Base-by-base conservation (phyloP, 345 rosid species). In the Trapa incisa region DNA sequence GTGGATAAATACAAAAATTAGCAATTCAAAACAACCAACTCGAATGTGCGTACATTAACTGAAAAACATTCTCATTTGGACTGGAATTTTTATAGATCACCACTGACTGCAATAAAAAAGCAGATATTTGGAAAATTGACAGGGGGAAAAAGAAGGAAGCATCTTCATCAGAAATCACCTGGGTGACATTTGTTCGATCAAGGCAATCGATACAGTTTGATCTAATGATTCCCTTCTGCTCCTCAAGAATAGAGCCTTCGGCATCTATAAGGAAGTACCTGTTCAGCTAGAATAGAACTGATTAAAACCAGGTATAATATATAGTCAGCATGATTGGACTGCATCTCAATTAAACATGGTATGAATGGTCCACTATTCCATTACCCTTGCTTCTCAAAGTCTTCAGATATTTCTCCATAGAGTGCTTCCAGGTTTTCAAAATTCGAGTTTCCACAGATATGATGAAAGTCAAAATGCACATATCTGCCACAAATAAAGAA, bases 181-280 rank as follows among this genome's bases (percentile, higher is more conserved):
- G 98, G 67, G 95, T 90, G 38, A 93, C 98, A 77, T 93, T 93
- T 72, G 98, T 90, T 67, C 98, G 89, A 77, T 93, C 98, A 70
- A 93, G 91, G 82, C 96, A 93, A 73, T 93, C 98, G 65, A 93
- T 93, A 80, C 98, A 93, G 78, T 93, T 93, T 67, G 95, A 81
- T 79, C 98, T 86, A 70, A 93, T 66, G 41, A 88, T 77, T 66
- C 98, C 97, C 79, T 82, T 88, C 87, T 93, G 98, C 78, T 93
- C 92, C 77, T 76, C 88, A 68, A 87, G 77, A 75, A 86, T 78
- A 37, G 80, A 81, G 61, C 89, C 89, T 73, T 84, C 86, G 47
- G 75, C 68, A 65, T 88, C 98, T 73, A 87, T 58, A 32, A 87
- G 85, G 74, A 87, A 84, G 79, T 85, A 93, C 83, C 98, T 93